Conservation (phyloP, 306 rosid species). For the Trifolium repens region DNA sequence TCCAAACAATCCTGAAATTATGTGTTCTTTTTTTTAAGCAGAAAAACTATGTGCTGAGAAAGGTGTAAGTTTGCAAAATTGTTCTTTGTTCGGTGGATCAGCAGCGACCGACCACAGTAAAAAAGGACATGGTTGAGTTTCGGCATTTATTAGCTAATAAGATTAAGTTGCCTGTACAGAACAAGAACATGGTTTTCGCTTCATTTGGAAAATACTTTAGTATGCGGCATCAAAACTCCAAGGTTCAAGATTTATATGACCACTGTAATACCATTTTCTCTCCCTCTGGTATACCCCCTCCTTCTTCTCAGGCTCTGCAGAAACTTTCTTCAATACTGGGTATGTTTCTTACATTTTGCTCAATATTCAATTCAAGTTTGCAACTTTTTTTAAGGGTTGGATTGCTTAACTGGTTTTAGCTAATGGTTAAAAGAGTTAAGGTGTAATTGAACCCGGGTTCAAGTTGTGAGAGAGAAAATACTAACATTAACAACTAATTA, state of each 20-base stretch:
- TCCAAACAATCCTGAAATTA: too few relatives aligned
- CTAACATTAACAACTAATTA: too few relatives aligned
- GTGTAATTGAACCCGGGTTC: too few relatives aligned
- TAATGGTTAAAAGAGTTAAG: too few relatives aligned
- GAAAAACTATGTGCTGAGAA: too few relatives aligned
- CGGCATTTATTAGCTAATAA: conserved; percentile 53
- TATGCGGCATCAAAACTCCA: conserved; percentile 59
- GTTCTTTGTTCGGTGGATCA: not conserved
- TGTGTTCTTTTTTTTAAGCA: too few relatives aligned
- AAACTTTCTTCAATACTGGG: conserved; percentile 75
- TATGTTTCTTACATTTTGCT: conserved; percentile 40
- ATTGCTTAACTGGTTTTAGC: too few relatives aligned
- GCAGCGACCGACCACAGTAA: not conserved
- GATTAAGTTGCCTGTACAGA: conserved; percentile 33
- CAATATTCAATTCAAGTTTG: not conserved
- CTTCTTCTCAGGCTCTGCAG: conserved; percentile 55
- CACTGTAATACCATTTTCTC: conserved; percentile 68
- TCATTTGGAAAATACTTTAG: conserved; percentile 50
- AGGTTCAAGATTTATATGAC: conserved; percentile 71
- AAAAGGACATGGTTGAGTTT: conserved; percentile 25
- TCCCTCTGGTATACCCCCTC: conserved; percentile 54
- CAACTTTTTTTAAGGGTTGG: too few relatives aligned
- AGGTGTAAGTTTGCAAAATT: too few relatives aligned
- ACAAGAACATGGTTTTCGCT: conserved; percentile 45
- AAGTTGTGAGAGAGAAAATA: too few relatives aligned